These are phyloP conservation scores for Tardiomyces blankii DNA, from an alignment of 1,139 yeast genomes.

Conservation along the genomic window DNA sequence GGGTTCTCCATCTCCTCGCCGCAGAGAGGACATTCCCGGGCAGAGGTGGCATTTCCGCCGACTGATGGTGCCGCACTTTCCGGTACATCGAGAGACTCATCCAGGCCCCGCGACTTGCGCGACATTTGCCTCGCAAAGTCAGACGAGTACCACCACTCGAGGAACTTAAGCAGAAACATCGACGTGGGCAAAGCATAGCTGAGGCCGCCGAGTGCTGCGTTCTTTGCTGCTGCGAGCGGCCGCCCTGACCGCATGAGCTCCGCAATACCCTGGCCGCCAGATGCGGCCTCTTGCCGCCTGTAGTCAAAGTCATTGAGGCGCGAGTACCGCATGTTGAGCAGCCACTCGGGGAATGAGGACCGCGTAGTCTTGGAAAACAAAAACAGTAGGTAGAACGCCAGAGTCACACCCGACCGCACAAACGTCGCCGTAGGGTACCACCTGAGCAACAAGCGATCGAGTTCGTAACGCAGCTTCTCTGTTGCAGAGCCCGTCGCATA, in stretches of 20 bases:
- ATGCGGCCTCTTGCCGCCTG: constrained; percentile 5
- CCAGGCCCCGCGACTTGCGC: constrained; percentile 19
- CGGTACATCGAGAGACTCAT: constrained; percentile 9
- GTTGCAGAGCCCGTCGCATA: constrained; percentile 7
- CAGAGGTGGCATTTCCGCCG: neutral
- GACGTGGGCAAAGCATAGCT: constrained; percentile 63
- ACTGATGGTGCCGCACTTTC: neutral
- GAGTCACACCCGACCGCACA: constrained; percentile 36
- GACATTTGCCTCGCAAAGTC: constrained; percentile 57
- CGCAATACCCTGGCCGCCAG: neutral
- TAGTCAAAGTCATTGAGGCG: constrained; percentile 58
- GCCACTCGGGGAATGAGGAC: constrained; percentile 49
- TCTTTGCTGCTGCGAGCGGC: neutral
- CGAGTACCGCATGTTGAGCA: constrained; percentile 58
- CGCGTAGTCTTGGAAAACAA: constrained; percentile 59
- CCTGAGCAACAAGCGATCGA: constrained; percentile 41
- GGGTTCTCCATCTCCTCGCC: constrained; percentile 57
- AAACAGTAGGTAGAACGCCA: constrained; percentile 54
- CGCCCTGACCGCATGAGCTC: neutral
- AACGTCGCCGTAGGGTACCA: constrained; percentile 52
- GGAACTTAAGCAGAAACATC: constrained; percentile 70
- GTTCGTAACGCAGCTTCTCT: constrained; percentile 15
- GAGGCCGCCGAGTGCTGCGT: constrained; percentile 7
- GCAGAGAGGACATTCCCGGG: constrained; percentile 60
- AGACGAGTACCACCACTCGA: constrained; percentile 92